These are phyloP conservation scores for Debaryomycetaceae sp. DNA, from an alignment of 1,139 yeast species.

Conservation along the genomic window DNA sequence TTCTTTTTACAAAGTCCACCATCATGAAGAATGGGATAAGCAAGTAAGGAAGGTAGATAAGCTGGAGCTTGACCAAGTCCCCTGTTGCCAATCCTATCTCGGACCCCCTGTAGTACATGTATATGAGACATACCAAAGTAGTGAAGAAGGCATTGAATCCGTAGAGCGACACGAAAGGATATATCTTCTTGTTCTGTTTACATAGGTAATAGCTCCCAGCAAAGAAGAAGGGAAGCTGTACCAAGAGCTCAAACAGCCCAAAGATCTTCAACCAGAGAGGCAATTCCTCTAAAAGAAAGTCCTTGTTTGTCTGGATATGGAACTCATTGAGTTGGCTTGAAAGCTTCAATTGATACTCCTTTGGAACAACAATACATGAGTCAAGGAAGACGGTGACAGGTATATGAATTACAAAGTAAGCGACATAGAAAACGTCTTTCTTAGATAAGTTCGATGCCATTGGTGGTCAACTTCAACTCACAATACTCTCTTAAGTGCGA, in stretches of 20 bases:
- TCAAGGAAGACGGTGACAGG: constrained; percentile 77
- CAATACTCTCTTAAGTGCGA: too few species aligned
- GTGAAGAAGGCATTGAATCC: constrained; percentile 77
- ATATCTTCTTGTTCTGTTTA: constrained; percentile 25
- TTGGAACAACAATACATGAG: constrained; percentile 65
- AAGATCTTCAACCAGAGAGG: constrained; percentile 72
- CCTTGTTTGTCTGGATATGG: constrained; percentile 65
- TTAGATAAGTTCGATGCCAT: background rate
- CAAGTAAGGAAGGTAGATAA: constrained; percentile 64
- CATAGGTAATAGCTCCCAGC: constrained; percentile 25
- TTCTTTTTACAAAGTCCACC: constrained; percentile 31
- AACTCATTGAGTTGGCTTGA: constrained; percentile 50
- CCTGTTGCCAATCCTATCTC: constrained; percentile 28
- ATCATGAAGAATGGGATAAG: constrained; percentile 58
- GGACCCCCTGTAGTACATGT: constrained; percentile 33
- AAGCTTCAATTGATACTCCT: constrained; percentile 39
- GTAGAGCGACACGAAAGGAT: constrained; percentile 56
- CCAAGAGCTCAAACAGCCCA: constrained; percentile 64
- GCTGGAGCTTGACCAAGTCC: constrained; percentile 42
- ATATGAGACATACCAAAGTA: constrained; percentile 59
- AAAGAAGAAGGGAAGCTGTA: constrained; percentile 78
- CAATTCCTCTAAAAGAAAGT: constrained; percentile 53
- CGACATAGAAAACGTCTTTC: constrained; percentile 48
- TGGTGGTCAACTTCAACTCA: background rate
- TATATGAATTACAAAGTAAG: constrained; percentile 54